A percentile compares a stretch with the other conserved stretches of the same genome.
phyloP scores from a whole-genome alignment of 768 basidiomycete species.

The Amanita pseudoporphyria region DNA sequence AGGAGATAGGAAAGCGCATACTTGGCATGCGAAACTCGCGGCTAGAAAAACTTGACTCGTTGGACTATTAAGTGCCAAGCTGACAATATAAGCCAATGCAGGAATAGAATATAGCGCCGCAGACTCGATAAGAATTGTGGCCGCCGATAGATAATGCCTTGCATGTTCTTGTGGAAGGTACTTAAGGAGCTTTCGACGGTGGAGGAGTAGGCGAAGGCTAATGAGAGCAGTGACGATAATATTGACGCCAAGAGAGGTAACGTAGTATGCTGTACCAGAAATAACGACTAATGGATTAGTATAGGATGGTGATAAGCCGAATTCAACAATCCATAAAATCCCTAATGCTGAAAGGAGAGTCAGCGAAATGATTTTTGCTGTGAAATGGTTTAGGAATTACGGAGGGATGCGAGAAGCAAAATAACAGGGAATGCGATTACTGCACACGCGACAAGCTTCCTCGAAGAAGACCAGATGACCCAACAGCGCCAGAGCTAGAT shows the following conservation, averaged over 20 bases:
- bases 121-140: conserved; percentile 25
- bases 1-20: no score
- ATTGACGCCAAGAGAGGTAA: conserved; percentile 22
- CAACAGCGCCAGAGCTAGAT: conserved; percentile 16
- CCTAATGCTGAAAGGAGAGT: background rate
- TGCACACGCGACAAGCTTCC: conserved; percentile 15
- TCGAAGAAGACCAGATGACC: conserved; percentile 24
- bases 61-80: conserved; percentile 22
- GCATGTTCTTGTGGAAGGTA: conserved; percentile 17
- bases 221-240: conserved; percentile 24
- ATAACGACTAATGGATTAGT: conserved; percentile 13
- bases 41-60: conserved; percentile 22
- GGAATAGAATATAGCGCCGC: conserved; percentile 25
- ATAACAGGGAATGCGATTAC: conserved; percentile 21
- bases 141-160: conserved; percentile 20
- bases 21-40: background rate
- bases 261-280: conserved; percentile 21
- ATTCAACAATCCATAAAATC: background rate
- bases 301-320: conserved; percentile 17
- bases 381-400: conserved; percentile 3
- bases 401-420: conserved; percentile 21
- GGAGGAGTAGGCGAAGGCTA: conserved; percentile 17
- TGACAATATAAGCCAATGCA: conserved; percentile 22
- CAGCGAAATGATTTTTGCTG: background rate
- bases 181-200: conserved; percentile 17